Evolutionary conservation across 805 yeast genomes (phyloP).

Genomic region (Ogataea henricii): DNA sequence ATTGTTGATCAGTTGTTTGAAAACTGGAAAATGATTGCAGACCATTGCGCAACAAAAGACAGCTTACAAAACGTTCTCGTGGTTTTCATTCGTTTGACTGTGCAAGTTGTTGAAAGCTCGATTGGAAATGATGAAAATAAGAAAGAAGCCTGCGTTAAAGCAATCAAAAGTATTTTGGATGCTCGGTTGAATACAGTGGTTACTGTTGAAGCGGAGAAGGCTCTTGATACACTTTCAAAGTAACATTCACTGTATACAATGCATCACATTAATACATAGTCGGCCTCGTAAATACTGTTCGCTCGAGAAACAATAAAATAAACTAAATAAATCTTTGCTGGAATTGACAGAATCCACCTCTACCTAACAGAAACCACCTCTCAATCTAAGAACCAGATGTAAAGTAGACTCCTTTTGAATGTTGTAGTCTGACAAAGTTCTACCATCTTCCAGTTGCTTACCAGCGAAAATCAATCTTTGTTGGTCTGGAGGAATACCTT

Average conservation of each 20-base stretch:
- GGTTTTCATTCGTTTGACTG: conserved; percentile 39
- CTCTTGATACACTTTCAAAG: neutral
- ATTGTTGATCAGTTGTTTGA: conserved; percentile 10
- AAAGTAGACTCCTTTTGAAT: conserved; percentile 97
- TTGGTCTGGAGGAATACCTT: conserved; percentile 97
- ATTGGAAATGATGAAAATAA: conserved; percentile 40
- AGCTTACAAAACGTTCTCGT: conserved; percentile 58
- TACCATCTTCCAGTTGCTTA: conserved; percentile 95
- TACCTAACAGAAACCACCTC: conserved; percentile 85
- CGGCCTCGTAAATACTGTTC: neutral
- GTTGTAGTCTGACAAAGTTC: conserved; percentile 97
- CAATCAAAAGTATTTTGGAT: conserved; percentile 30
- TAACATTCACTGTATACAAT: neutral
- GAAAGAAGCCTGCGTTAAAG: conserved; percentile 41
- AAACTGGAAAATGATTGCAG: conserved; percentile 18
- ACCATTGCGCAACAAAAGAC: conserved; percentile 20
- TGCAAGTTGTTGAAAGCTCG: conserved; percentile 11
- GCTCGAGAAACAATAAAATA: conserved; percentile 33
- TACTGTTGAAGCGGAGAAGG: conserved; percentile 36
- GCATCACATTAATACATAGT: neutral
- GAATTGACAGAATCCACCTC: conserved; percentile 75
- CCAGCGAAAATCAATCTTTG: conserved; percentile 97
- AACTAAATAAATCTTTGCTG: conserved; percentile 11
- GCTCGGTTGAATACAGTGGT: conserved; percentile 53
- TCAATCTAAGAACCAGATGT: conserved; percentile 94